Base-by-base conservation (phyloP, 345 rosid genomes). In the Lepidium africanum region DNA sequence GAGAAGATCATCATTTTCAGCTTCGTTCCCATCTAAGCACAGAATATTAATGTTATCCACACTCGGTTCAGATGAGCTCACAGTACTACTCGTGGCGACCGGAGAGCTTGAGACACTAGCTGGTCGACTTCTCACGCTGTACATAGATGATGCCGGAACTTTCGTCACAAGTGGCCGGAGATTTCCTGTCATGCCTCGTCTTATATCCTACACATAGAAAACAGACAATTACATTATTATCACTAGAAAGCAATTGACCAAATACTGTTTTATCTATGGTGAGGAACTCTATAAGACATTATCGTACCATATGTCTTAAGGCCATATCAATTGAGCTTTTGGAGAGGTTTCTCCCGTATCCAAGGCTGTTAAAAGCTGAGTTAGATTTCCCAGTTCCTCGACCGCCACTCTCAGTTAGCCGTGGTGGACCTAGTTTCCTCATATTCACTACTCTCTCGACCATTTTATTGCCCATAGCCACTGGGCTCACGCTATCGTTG, bases 271-370 rank as follows among this genome's bases (percentile, higher is more conserved):
- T 1, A 27, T 51, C 56, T 30, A 27, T 27, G 6, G 57, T n/a
- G 19, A 51, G 37, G 33, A 30, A 30, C 33, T 30, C 33, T 30
- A 10, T 47, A 47, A 56, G 14, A 21, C 0, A 50, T 53, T 27
- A 21, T 42, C 47, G 21, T 81, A 92, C 98, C 98, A 92, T 89
- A 52, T 92, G 98, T 67, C 98, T 70, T 43, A 92, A 47, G 38
- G 98, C 96, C 98, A 92, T 92, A 23, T 92, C 98, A 5, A 92
- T 82, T 10, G 98, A 92, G 78, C 84, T 87, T 54, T 86, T 89
- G 10, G 96, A 92, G 54, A 92, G 83, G 27, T 84, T 76, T 75
- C 96, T 84, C n/a, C 98, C 98, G 52, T 89, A 92, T 5, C 91
- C 92, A 25, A 83, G 82, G 70, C 87, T 72, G 33, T 80, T 80